These are phyloP conservation scores for Cicer yamashitae DNA, from an alignment of 306 rosid species.

Conservation along the genomic window DNA sequence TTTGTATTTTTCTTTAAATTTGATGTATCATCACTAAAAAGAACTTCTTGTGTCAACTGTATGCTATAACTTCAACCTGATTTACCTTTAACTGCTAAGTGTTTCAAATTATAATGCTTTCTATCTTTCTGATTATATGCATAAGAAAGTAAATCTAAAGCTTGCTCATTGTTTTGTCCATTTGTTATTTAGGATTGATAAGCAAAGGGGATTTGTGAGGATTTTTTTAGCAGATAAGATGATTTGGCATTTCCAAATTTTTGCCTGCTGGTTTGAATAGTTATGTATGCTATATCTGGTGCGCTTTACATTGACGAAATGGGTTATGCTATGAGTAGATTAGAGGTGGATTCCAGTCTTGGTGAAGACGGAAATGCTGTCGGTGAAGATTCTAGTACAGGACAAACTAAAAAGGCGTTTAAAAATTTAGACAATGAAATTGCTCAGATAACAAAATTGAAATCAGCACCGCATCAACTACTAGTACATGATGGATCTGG, in stretches of 20 bases:
- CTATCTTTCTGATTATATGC: background rate
- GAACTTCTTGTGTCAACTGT: slow-evolving; percentile 23
- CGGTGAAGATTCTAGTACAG: slow-evolving; percentile 53
- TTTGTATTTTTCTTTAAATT: slow-evolving; percentile 25
- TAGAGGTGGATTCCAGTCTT: slow-evolving; percentile 61
- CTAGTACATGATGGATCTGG: slow-evolving; percentile 59
- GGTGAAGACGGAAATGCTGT: slow-evolving; percentile 48
- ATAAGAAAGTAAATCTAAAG: slow-evolving; percentile 7
- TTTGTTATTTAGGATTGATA: slow-evolving; percentile 37
- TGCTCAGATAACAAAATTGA: slow-evolving; percentile 73
- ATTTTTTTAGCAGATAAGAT: slow-evolving; percentile 45
- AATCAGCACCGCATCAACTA: slow-evolving; percentile 67
- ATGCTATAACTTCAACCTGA: slow-evolving; percentile 29
- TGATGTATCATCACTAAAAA: slow-evolving; percentile 8
- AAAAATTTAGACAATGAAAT: slow-evolving; percentile 73
- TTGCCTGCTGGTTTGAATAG: slow-evolving; percentile 45
- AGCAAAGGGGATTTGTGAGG: slow-evolving; percentile 48
- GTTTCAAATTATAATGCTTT: background rate
- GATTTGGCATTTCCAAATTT: slow-evolving; percentile 40
- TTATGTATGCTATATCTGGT: slow-evolving; percentile 54
- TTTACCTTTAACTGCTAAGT: slow-evolving; percentile 25
- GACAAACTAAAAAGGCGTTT: slow-evolving; percentile 44
- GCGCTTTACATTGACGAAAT: slow-evolving; percentile 57
- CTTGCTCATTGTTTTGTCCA: slow-evolving; percentile 13
- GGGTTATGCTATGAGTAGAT: slow-evolving; percentile 88